Evolutionary conservation across 1,284 basidiomycete species (phyloP), one percentile per base, ranked within the genome.

Genomic region (Clitocybe nebularis): DNA sequence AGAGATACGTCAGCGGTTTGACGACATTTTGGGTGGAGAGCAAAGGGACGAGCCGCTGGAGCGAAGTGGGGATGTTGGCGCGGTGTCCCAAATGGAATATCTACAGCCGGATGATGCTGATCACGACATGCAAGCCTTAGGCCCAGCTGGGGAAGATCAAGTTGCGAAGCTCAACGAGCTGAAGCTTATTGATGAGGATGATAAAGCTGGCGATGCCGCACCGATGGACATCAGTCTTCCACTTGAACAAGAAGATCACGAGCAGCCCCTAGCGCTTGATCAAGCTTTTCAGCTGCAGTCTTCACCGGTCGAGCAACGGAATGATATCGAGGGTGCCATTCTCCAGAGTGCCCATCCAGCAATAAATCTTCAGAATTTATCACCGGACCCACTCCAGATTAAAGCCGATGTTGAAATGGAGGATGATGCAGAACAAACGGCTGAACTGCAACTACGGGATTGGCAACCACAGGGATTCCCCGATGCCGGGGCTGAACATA

Each of bases 71-170:
- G 61, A 67, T 30, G 58, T 62, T 11, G 55, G 64, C 10, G 70
- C 74, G 32, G 64, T 74, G 2, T 68, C 75, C 1, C 81, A 84
- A 54, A 71, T 96, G 14, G 91, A 97, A 60, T 94, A 96, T 62
- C 69, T 90, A n/a, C 79, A 77, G 14, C 81, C 88, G 5, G 79
- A 82, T 22, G 83, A 89, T 48, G 69, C 69, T 9, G 81, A 83
- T 44, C 73, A 85, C 36, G 81, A 89, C 39, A 85, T 89, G 76
- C 93, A 98, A 62, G 93, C 93, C 0, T 76, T 98, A 8, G 95
- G 93, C 4, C 82, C 89, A 1, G 88, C 93, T 0, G 79, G 78
- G 8, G 82, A 89, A 35, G 90, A 94, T 52, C 82, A 93, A 58
- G 79, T 81, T 24, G 84, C 89, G 24, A 90, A 86, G 56, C 71